Percentiles rank a stretch among this genome's conserved stretches.
Evolutionary conservation across 352 stramenopile genomes (phyloP).

Genomic region (Globisporangium nagaii): DNA sequence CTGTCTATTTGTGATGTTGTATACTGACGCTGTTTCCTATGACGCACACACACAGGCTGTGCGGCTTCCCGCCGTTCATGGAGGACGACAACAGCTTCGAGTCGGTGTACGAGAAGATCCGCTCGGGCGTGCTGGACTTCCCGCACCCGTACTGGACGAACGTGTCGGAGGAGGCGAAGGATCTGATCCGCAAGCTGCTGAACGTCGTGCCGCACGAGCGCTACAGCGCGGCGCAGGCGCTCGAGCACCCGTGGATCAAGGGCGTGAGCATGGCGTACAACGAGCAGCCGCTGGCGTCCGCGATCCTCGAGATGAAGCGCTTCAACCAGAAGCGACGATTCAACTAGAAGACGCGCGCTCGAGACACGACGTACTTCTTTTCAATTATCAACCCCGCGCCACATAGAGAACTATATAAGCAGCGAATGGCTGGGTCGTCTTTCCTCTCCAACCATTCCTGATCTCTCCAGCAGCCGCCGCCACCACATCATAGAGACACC

Average conservation of each 20-base stretch:
- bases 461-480: conserved; percentile 5
- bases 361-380: conserved; percentile 1
- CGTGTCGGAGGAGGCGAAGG: conserved; percentile 78
- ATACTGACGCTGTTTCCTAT: not conserved
- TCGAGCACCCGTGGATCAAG: conserved; percentile 86
- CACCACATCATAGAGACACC: conserved; percentile 8
- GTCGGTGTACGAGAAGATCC: conserved; percentile 84
- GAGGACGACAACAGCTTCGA: conserved; percentile 81
- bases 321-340: conserved; percentile 88
- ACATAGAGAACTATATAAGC: conserved; percentile 4
- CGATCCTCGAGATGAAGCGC: conserved; percentile 85
- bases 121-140: conserved; percentile 72
- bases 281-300: conserved; percentile 74
- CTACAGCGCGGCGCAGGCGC: conserved; percentile 58
- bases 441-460: not conserved
- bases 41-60: too few relatives aligned
- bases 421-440: not conserved
- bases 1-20: not conserved
- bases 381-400: conserved; percentile 8
- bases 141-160: conserved; percentile 84
- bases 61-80: conserved; percentile 74
- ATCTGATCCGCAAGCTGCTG: conserved; percentile 77
- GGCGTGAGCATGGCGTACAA: conserved; percentile 61
- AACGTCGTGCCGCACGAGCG: conserved; percentile 68
- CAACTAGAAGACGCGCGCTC: conserved; percentile 29